Evolutionary conservation across 2,329 filamentous ascomycete species (phyloP), one percentile per base, ranked within the genome.

Genomic region (Myriosclerotinia scirpicola): DNA sequence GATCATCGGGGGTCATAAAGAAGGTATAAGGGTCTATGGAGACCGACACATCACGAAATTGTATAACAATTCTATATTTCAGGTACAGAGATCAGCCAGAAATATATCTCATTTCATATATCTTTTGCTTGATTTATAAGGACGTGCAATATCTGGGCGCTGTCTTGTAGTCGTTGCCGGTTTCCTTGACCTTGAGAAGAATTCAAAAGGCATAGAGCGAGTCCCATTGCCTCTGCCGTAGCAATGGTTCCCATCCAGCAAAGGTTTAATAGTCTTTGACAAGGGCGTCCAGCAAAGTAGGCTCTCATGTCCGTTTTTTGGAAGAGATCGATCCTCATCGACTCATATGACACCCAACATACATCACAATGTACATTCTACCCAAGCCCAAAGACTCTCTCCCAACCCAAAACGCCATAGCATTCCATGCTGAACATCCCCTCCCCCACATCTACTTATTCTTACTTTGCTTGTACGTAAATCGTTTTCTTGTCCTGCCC

Each of bases 401-500:
- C 54, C 20, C 42, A 26, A 30, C 66, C 67, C 52, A 63, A 59
- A 71, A 72, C 67, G 67, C 68, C 71, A 30, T 26, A 34, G 61
- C 9, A 65, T 55, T 54, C 44, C 40, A 20, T 64, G 40, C 30
- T 12, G 38, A 42, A 42, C 38, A 59, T 9, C 22, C 20, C 30
- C 30, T 20, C 20, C 20, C 38, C 55, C 44, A 54, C 55, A 58
- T 70, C 69, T 73, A 77, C 70, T 77, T 89, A 78, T 90, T 90
- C 84, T 90, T 90, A 68, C 86, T 88, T 79, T 84, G 82, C 79
- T 88, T 90, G 76, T 90, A 90, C 38, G 81, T 81, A 78, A 90
- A 90, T 54, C 81, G 80, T 79, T 90, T 90, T 72, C 88, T 81
- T 64, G 88, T 91, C 68, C 88, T 90, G 22, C 0, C 3, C 17